Evolutionary conservation across 148 eudicot species (phyloP).

Genomic region (Fagopyrum esculentum): DNA sequence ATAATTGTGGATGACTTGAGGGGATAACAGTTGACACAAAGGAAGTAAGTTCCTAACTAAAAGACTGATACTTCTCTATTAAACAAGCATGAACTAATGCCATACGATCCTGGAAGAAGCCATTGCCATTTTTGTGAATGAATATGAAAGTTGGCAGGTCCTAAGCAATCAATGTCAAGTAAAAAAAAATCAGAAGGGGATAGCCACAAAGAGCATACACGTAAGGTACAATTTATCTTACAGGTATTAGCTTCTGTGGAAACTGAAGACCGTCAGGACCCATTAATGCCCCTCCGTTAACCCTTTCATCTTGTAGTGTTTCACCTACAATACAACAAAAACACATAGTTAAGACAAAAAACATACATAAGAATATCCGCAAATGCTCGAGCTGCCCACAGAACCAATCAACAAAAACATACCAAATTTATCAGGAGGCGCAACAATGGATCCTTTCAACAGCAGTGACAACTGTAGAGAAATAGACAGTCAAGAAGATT

Average conservation of each 20-base stretch:
- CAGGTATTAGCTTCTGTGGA: slow-evolving; percentile 91
- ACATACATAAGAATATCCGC: neutral
- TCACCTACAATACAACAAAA: slow-evolving; percentile 50
- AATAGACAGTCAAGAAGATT: neutral
- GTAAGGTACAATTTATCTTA: slow-evolving; percentile 28
- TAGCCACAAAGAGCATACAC: neutral
- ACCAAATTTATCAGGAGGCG: slow-evolving; percentile 99
- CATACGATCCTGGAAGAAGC: neutral
- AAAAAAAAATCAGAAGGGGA: neutral
- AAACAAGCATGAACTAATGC: neutral
- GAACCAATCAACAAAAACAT: slow-evolving; percentile 1
- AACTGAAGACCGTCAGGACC: slow-evolving; percentile 85
- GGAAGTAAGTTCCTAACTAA: too few relatives aligned
- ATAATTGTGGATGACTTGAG: too few relatives aligned
- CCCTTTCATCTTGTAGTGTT: slow-evolving; percentile 93
- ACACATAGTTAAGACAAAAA: slow-evolving; percentile 1
- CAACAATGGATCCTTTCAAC: slow-evolving; percentile 90
- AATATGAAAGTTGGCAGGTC: neutral
- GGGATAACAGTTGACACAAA: too few relatives aligned
- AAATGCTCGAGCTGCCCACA: neutral
- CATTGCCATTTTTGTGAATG: neutral
- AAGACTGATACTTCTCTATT: too few relatives aligned
- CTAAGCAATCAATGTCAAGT: neutral
- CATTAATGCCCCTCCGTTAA: slow-evolving; percentile 86
- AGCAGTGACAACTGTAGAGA: slow-evolving; percentile 65